Evolutionary conservation across 495 filamentous ascomycete genomes (phyloP), one percentile per base, ranked within the genome.

Genomic region (Aspergillus taichungensis): DNA sequence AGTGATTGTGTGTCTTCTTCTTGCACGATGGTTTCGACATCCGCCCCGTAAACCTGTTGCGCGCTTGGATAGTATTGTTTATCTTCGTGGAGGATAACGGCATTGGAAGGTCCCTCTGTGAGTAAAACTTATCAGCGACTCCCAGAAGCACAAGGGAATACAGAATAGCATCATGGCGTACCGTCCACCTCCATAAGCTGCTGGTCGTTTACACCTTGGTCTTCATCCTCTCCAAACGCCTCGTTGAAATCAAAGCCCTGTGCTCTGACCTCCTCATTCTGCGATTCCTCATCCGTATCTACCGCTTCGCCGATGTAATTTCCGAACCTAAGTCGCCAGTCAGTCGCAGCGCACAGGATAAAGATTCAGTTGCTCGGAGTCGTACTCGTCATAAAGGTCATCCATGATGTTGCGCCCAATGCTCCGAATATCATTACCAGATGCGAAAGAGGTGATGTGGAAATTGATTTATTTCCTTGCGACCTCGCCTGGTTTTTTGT

Each of bases 11-110:
- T 82, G 77, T 98, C 92, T 67, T 97, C 92, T 61, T 98, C 94
- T 54, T 97, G 87, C 9, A 98, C 94, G 67, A 96, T 63, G 13
- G 89, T 89, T 70, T 98, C 92, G 46, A 98, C 92, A 62, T 86
- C 90, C 45, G 80, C 77, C 27, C 94, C 92, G 61, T 96, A 98
- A 11, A 95, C 82, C 56, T 97, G 91, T 52, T 89, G 82, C 28
- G 92, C 94, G 24, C 88, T 95, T 12, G 92, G 94, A 58, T 98
- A 98, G 60, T 98, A 98, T 69, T 97, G 92, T 64, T 98, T 97
- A 69, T 98, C 94, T 71, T 98, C 92, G 61, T 98, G 94, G 29
- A 98, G 77, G 40, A 98, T 75, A 30, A 98, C 90, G 35, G 91
- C 91, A 64, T 97, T 98, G 6, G 90, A 96, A 13, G 92, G 87